phyloP scores from a whole-genome alignment of 345 rosid species.

The Hypericum perforatum region DNA sequence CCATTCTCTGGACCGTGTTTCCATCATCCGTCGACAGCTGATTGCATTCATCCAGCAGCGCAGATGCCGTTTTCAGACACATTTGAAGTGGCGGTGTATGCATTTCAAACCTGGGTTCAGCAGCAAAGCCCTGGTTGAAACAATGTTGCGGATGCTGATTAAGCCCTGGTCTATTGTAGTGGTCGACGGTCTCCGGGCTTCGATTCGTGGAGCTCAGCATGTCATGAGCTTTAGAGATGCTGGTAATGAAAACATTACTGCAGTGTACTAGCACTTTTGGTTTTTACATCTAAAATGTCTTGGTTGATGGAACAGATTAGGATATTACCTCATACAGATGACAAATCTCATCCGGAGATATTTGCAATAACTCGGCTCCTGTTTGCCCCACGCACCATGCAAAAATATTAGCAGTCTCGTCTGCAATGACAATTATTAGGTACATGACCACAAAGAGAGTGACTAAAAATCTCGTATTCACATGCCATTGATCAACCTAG shows the following conservation, averaged over 20 bases:
- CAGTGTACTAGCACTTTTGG: no score
- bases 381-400: slow-evolving; percentile 84
- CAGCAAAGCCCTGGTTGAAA: no score
- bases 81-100: no score
- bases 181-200: background rate
- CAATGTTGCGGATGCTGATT: no score
- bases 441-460: slow-evolving; percentile 60
- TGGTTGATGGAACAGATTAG: background rate
- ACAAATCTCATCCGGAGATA: slow-evolving; percentile 73
- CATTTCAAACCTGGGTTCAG: no score
- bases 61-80: slow-evolving; percentile 26
- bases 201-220: background rate
- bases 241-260: background rate
- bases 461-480: slow-evolving; percentile 49
- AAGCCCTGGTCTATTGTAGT: no score
- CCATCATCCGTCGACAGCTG: slow-evolving; percentile 23
- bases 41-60: slow-evolving; percentile 29
- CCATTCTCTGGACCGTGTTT: slow-evolving; percentile 34
- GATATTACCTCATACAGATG: slow-evolving; percentile 74
- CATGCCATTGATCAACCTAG: slow-evolving; percentile 55
- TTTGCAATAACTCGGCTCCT: slow-evolving; percentile 77
- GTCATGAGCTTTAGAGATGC: background rate
- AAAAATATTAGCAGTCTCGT: slow-evolving; percentile 41
- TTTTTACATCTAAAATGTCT: no score
- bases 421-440: slow-evolving; percentile 62